Base-by-base conservation (phyloP, 208 protist species). In the Wallacemonas sp. region DNA sequence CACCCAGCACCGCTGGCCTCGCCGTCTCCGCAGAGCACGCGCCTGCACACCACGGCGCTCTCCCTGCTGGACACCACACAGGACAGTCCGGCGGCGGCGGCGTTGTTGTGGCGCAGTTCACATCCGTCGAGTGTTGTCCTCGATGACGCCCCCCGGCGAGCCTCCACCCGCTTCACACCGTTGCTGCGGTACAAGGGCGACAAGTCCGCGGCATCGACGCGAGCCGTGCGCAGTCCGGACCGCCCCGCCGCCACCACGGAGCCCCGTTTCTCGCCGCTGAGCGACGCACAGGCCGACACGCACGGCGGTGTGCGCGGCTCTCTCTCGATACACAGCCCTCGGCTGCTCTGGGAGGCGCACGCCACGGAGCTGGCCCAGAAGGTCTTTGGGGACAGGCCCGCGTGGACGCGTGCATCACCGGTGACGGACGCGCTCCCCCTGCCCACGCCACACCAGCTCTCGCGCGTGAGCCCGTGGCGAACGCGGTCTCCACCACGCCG, bases 1-100 rank as follows among this genome's bases (percentile, higher is more conserved):
- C 52, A 59, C 29, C 29, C 26, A 3, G 52, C 52, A 16, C 52
- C 52, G 18, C 32, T 59, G 16, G 52, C 52, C 26, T 59, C 52
- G n/a, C 36, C 52, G 31, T 31, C 36, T 41, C 5, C 52, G 32
- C 52, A 25, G 22, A 22, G 52, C n/a, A 29, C 1, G 32, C 32
- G 32, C 12, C 36, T 14, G n/a, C 16, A 23, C 52, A 31, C 23
- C 52, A 41, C 5, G 10, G 36, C 36, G 14, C 36, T 7, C 36
- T 16, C 36, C 10, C 36, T 41, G 36, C 14, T 41, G 7, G 36
- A 41, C 14, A 14, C 10, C 36, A 41, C 10, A 14, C 0, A 41
- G 10, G 36, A 41, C 36, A n/a, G n/a, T n/a, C n/a, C n/a, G n/a
- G n/a, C n/a, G n/a, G n/a, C n/a, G n/a, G n/a, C n/a, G n/a, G n/a